Percentiles rank a stretch among this genome's conserved stretches.
Evolutionary conservation across 2,329 filamentous ascomycete species (phyloP).

Genomic region (Acrocalymma vagum): DNA sequence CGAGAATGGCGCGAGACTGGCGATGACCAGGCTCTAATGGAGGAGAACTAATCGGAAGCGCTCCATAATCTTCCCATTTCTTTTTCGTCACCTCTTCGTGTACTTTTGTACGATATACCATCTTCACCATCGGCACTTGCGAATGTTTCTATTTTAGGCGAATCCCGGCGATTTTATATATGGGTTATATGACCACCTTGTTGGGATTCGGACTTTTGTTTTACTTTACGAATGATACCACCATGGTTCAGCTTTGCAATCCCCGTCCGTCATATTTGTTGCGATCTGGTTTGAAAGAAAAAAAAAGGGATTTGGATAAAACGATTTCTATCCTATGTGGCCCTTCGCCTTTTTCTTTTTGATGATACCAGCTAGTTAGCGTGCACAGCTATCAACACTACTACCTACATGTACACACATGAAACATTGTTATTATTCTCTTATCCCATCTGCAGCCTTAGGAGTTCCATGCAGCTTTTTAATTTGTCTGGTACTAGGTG

Average conservation of each 20-base stretch:
- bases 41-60: slow-evolving; percentile 60
- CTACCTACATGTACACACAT: slow-evolving; percentile 27
- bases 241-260: slow-evolving; percentile 14
- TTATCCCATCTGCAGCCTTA: slow-evolving; percentile 3
- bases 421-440: slow-evolving; percentile 20
- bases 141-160: slow-evolving; percentile 19
- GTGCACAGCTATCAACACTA: too few relatives aligned
- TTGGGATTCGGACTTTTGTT: slow-evolving; percentile 14
- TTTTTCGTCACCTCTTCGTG: slow-evolving; percentile 15
- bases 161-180: slow-evolving; percentile 18
- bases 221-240: slow-evolving; percentile 28
- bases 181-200: slow-evolving; percentile 12
- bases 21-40: slow-evolving; percentile 71
- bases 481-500: too few relatives aligned
- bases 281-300: slow-evolving; percentile 24
- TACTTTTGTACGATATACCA: slow-evolving; percentile 27
- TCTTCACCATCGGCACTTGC: slow-evolving; percentile 21
- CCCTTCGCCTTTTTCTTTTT: slow-evolving; percentile 21
- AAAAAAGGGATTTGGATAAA: slow-evolving; percentile 24
- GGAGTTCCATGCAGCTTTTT: slow-evolving; percentile 1
- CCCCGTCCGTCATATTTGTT: slow-evolving; percentile 15
- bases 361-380: slow-evolving; percentile 28
- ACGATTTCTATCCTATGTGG: slow-evolving; percentile 14
- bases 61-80: slow-evolving; percentile 15
- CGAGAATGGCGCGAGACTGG: slow-evolving; percentile 91